Percentiles rank a stretch among this genome's conserved stretches.
Evolutionary conservation across 139 green algal species (phyloP).

Genomic region (Coccomyxa sp.): DNA sequence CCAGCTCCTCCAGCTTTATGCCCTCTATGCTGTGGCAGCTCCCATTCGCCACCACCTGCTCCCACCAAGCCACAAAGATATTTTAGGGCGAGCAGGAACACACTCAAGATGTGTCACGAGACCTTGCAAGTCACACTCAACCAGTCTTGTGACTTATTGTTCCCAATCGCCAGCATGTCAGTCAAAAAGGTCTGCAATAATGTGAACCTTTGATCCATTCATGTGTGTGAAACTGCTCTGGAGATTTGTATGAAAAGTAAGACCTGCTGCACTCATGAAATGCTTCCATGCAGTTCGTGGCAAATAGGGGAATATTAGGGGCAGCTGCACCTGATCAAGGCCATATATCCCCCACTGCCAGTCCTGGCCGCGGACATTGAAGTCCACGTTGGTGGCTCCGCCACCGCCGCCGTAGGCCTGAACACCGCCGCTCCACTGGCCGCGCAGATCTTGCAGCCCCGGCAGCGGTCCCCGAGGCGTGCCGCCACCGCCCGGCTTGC

Average conservation of each 20-base stretch:
- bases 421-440: slow-evolving; percentile 65
- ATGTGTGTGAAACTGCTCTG: background rate
- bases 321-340: slow-evolving; percentile 35
- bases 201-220: background rate
- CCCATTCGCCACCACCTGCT: slow-evolving; percentile 47
- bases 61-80: background rate
- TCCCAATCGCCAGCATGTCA: background rate
- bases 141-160: background rate
- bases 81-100: background rate
- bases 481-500: background rate
- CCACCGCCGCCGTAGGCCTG: slow-evolving; percentile 65
- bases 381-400: slow-evolving; percentile 60
- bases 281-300: background rate
- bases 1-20: slow-evolving; percentile 75
- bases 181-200: background rate
- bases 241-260: background rate
- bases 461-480: slow-evolving; percentile 30
- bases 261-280: background rate
- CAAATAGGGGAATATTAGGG: background rate
- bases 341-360: slow-evolving; percentile 70
- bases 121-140: background rate
- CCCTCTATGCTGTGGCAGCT: slow-evolving; percentile 74
- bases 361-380: slow-evolving; percentile 59
- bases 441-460: slow-evolving; percentile 67
- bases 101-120: background rate